Percentiles rank a stretch among this genome's conserved stretches.
These are phyloP conservation scores for Leptographium wingfieldii DNA, from an alignment of 2,329 filamentous ascomycete genomes.

Conservation along the genomic window DNA sequence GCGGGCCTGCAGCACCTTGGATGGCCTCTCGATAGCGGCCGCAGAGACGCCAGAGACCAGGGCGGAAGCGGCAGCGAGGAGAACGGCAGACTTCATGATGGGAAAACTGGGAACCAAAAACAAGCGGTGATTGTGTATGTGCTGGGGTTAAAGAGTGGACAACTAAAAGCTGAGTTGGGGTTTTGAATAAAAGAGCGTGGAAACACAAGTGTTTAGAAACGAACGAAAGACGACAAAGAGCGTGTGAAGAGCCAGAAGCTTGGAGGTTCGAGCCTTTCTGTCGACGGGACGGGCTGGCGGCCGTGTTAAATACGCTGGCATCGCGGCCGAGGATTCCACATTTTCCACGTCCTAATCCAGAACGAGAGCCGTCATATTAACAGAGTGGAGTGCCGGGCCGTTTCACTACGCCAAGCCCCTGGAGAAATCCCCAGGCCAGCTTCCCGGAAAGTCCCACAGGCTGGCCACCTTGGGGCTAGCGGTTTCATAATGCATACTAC, in stretches of 20 bases:
- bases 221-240: too few relatives aligned
- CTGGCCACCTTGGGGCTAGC: too few relatives aligned
- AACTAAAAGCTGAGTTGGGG: too few relatives aligned
- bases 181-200: too few relatives aligned
- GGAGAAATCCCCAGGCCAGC: not conserved
- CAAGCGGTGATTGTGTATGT: not conserved
- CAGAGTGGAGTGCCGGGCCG: not conserved
- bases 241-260: too few relatives aligned
- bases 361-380: too few relatives aligned
- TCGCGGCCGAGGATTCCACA: not conserved
- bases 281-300: too few relatives aligned
- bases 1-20: constrained; percentile 3
- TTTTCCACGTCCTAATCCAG: not conserved
- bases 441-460: not conserved
- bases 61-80: not conserved
- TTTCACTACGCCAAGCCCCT: not conserved
- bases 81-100: not conserved
- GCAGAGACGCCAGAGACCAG: constrained; percentile 1
- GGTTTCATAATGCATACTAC: too few relatives aligned
- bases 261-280: too few relatives aligned
- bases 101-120: not conserved
- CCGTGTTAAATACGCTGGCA: too few relatives aligned
- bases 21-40: not conserved
- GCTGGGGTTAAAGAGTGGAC: not conserved
- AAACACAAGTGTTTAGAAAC: too few relatives aligned